Evolutionary conservation across 2,329 filamentous ascomycete genomes (phyloP), one percentile per base, ranked within the genome.

Genomic region (Neospermospora avenae): DNA sequence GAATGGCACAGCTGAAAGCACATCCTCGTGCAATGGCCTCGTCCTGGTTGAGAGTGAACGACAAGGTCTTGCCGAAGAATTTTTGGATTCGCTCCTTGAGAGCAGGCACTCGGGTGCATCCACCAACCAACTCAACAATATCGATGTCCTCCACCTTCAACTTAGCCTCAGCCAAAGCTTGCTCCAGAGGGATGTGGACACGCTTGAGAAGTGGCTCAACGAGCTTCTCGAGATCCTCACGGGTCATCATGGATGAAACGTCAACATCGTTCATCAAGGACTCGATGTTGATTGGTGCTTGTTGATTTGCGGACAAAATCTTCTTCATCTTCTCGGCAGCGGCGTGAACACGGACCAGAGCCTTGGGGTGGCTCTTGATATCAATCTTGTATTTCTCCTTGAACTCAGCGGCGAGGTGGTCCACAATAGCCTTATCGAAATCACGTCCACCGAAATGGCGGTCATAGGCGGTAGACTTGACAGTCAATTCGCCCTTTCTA

Each of bases 291-390:
- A 99, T 78, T 53, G 93, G 91, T 18, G 93, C 92, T 73, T 89
- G 84, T 69, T 93, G 89, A 80, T 98, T 98, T 74, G 95, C 95
- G 37, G 93, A 98, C 59, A 99, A 82, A 58, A 98, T 88, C 86
- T 98, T 98, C 88, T 99, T 99, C 74, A 96, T 80, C 84, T 96
- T 97, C 84, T 99, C 95, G 58, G 93, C 92, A 59, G 90, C 92
- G 63, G 91, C 87, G 44, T 90, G 84, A 69, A 96, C 90, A 75
- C 95, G 91, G 68, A 93, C 86, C 76, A 88, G 85, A 61, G 93
- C 95, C 80, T 96, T 96, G 67, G 87, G 84, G 80, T 98, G 95
- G 68, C 85, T 87, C 77, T 87, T 85, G 79, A 99, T 93, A 75
- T 98, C 93, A 70, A 98, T 90, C 84, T 96, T 96, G 86, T 91